Conservation (phyloP, 495 filamentous ascomycete genomes). For the Neurospora discreta region DNA sequence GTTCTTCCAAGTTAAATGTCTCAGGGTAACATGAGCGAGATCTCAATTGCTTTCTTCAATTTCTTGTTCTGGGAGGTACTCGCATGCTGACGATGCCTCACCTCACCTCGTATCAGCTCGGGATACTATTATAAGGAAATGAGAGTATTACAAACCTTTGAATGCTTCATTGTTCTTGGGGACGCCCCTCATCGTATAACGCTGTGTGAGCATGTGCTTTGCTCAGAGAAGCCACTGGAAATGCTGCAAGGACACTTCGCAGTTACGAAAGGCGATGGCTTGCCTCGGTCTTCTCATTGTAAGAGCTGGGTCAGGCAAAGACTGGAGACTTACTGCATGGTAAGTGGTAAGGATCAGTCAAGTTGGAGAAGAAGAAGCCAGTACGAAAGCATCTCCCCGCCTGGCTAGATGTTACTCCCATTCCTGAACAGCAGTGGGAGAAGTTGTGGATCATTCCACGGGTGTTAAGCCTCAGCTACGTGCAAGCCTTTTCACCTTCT, state of each 20-base stretch:
- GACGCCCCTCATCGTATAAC: background rate
- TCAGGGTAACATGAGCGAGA: no score
- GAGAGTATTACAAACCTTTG: background rate
- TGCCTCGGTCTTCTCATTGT: background rate
- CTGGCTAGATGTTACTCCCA: background rate
- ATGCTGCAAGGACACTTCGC: background rate
- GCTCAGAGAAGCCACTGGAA: background rate
- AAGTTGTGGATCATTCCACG: no score
- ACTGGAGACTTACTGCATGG: background rate
- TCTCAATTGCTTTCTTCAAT: background rate
- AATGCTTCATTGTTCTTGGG: background rate
- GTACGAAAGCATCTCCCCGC: background rate
- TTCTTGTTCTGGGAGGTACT: background rate
- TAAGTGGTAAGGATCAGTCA: background rate
- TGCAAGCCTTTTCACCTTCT: background rate
- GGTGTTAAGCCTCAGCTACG: background rate
- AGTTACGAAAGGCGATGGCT: background rate
- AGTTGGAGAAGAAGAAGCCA: background rate
- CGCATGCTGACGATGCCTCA: background rate
- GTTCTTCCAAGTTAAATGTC: no score
- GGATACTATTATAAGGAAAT: no score
- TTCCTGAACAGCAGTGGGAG: no score
- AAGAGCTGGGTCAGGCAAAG: background rate
- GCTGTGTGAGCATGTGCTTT: background rate
- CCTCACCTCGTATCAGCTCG: no score